A percentile compares a stretch with the other conserved stretches of the same genome.
Conservation (phyloP, 2,329 filamentous ascomycete species). For the Botryotinia calthae region DNA sequence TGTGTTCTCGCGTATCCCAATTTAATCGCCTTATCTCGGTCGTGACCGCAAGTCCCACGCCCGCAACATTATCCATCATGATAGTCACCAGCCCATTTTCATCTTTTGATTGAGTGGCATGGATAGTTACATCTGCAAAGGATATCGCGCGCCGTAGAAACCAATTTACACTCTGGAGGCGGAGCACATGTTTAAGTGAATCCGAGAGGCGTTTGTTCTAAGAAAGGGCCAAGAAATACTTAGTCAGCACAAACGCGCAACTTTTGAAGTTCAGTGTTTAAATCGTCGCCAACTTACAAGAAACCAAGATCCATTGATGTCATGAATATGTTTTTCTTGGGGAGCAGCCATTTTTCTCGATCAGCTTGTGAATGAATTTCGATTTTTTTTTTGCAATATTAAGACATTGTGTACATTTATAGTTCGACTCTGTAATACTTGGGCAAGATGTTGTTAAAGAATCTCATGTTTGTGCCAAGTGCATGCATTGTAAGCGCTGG, state of each 20-base stretch:
- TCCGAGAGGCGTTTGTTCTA: not conserved
- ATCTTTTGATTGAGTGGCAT: not conserved
- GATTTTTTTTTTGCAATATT: not conserved
- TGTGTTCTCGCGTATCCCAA: not conserved
- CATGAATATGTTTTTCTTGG: not conserved
- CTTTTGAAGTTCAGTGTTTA: no score
- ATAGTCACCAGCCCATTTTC: not conserved
- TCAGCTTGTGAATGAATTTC: not conserved
- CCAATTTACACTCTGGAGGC: not conserved
- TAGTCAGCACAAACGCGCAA: not conserved
- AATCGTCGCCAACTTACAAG: not conserved
- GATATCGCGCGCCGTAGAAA: not conserved
- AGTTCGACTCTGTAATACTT: not conserved
- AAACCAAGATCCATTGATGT: not conserved
- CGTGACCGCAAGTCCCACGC: not conserved
- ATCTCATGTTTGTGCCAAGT: not conserved
- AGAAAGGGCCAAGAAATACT: not conserved
- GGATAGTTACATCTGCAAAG: not conserved
- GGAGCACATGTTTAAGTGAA: not conserved
- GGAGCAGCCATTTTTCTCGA: not conserved
- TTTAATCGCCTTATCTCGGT: not conserved
- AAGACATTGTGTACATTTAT: not conserved
- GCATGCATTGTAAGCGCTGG: slow-evolving; percentile 9
- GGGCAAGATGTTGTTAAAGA: not conserved
- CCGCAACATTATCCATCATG: not conserved